A percentile compares a stretch with the other conserved stretches of the same genome.
Conservation (phyloP, 2,329 filamentous ascomycete genomes). For the Beauveria sp. region DNA sequence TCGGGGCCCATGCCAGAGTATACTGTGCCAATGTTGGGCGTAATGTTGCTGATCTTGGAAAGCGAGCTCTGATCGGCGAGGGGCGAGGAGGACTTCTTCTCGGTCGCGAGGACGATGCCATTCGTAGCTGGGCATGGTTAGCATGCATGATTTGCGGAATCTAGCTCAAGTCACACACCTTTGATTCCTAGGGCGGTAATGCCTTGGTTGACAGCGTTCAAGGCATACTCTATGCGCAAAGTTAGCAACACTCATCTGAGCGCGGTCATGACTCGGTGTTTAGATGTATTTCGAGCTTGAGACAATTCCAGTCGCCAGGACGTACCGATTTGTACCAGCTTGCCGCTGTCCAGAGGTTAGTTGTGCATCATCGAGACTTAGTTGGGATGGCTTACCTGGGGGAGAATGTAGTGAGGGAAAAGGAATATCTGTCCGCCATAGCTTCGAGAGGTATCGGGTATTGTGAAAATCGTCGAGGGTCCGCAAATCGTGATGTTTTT, state of each 20-base stretch:
- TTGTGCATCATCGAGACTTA: constrained; percentile 21
- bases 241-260: constrained; percentile 17
- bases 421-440: constrained; percentile 99
- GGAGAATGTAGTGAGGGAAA: constrained; percentile 98
- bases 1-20: constrained; percentile 99
- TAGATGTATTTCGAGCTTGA: not conserved
- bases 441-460: constrained; percentile 20
- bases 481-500: constrained; percentile 7
- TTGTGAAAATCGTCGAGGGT: not conserved
- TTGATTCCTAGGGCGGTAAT: constrained; percentile 98
- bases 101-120: constrained; percentile 95
- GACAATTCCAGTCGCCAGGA: not conserved
- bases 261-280: not conserved
- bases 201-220: constrained; percentile 98
- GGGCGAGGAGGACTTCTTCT: constrained; percentile 98
- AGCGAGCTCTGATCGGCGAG: constrained; percentile 92
- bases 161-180: constrained; percentile 47
- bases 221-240: constrained; percentile 73
- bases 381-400: constrained; percentile 65
- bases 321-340: constrained; percentile 92
- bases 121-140: constrained; percentile 65
- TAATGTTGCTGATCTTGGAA: constrained; percentile 96
- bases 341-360: constrained; percentile 63
- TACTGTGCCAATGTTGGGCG: constrained; percentile 98
- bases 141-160: constrained; percentile 16